These are phyloP conservation scores for Fusarium continuum DNA, from an alignment of 2,329 filamentous ascomycete genomes.

Conservation along the genomic window DNA sequence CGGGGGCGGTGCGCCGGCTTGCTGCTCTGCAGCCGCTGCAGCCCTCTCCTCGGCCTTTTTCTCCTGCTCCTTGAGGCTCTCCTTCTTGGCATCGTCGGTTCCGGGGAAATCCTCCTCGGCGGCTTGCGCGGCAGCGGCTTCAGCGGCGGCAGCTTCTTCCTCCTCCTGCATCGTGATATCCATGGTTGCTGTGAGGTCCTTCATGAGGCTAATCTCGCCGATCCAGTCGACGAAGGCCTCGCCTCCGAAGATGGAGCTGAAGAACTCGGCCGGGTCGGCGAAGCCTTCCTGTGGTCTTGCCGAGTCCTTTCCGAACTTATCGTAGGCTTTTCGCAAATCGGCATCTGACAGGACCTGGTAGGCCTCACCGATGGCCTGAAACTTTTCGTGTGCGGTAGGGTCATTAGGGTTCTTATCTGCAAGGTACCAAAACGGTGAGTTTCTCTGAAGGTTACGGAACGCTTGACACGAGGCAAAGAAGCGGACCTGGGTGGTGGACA, in stretches of 20 bases:
- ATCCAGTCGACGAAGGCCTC: conserved; percentile 97
- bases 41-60: conserved; percentile 34
- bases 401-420: conserved; percentile 97
- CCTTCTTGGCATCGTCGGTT: conserved; percentile 64
- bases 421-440: conserved; percentile 23
- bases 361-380: conserved; percentile 83
- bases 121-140: conserved; percentile 61
- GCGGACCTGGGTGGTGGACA: conserved; percentile 83
- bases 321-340: conserved; percentile 89
- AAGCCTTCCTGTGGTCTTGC: conserved; percentile 92
- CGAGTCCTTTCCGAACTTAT: conserved; percentile 96
- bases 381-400: conserved; percentile 90
- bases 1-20: conserved; percentile 45
- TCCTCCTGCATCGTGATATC: conserved; percentile 93
- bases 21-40: conserved; percentile 42
- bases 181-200: conserved; percentile 97
- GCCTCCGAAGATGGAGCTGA: conserved; percentile 97
- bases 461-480: background rate
- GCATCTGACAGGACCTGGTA: conserved; percentile 86
- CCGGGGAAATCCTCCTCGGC: conserved; percentile 64
- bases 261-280: conserved; percentile 96
- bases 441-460: background rate
- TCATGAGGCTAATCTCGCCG: conserved; percentile 98
- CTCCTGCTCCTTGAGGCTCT: conserved; percentile 59
- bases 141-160: conserved; percentile 65